A percentile compares a stretch with the other conserved stretches of the same genome.
Conservation (phyloP, 345 rosid species). For the Pugionium cornutum region DNA sequence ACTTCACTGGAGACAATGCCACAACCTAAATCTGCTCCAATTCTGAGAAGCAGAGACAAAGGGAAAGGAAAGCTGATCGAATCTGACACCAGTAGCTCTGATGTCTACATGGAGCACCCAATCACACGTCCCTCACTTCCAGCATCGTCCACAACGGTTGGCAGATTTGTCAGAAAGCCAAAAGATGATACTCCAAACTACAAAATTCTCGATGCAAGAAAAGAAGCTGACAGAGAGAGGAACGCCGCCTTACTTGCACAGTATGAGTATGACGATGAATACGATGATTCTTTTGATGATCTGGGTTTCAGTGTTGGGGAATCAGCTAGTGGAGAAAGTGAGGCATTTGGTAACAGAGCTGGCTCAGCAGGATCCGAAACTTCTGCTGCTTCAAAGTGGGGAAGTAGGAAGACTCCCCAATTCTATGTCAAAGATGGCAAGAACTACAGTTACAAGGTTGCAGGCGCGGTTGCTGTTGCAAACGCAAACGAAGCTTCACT, state of each 20-base stretch:
- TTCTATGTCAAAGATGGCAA: constrained; percentile 90
- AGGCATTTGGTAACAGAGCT: constrained; percentile 50
- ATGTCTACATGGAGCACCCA: constrained; percentile 35
- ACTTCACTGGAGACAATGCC: constrained; percentile 65
- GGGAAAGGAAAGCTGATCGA: constrained; percentile 81
- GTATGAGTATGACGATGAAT: constrained; percentile 93
- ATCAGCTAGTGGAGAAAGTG: constrained; percentile 68
- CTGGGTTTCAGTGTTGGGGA: constrained; percentile 74
- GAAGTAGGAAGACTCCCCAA: constrained; percentile 75
- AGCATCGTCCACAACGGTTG: constrained; percentile 55
- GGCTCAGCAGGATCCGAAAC: constrained; percentile 39
- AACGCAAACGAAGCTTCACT: constrained; percentile 70
- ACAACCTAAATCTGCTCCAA: constrained; percentile 49
- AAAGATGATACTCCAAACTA: constrained; percentile 50
- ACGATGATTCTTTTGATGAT: constrained; percentile 97
- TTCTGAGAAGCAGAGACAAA: constrained; percentile 58
- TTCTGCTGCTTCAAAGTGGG: constrained; percentile 63
- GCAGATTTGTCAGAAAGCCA: constrained; percentile 81
- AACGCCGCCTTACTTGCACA: constrained; percentile 61
- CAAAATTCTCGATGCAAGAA: constrained; percentile 53
- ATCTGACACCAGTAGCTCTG: constrained; percentile 35
- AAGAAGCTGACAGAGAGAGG: constrained; percentile 50
- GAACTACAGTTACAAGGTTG: constrained; percentile 92
- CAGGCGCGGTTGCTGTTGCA: constrained; percentile 77
- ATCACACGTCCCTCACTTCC: constrained; percentile 46